phyloP scores from a whole-genome alignment of 2,329 filamentous ascomycete species.

The Ophiostoma novo-ulmi region DNA sequence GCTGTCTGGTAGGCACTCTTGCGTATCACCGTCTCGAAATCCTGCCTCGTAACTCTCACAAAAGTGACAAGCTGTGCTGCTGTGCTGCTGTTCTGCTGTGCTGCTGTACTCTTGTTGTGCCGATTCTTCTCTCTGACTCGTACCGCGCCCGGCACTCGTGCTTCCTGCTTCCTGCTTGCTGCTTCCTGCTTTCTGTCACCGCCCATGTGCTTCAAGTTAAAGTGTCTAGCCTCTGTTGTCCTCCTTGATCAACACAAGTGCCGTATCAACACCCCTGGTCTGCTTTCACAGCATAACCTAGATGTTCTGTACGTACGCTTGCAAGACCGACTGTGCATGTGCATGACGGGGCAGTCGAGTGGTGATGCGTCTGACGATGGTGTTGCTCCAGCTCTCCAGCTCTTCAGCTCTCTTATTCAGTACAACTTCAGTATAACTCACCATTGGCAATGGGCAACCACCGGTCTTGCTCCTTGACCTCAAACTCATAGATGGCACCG shows the following conservation, averaged over 20 bases:
- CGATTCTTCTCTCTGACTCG: neutral
- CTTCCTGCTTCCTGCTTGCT: neutral
- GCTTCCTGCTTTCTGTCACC: neutral
- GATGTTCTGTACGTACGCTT: neutral
- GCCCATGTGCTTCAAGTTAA: neutral
- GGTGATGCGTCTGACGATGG: neutral
- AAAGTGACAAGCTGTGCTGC: constrained; percentile 4
- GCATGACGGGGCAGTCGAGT: neutral
- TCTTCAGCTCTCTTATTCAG: neutral
- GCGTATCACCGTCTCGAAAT: constrained; percentile 15
- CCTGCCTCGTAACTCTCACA: constrained; percentile 5
- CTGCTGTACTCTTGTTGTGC: constrained; percentile 2
- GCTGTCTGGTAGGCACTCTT: constrained; percentile 6
- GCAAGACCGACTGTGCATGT: neutral
- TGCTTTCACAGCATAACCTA: neutral
- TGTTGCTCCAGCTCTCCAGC: neutral
- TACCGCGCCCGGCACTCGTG: neutral
- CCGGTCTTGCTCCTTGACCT: constrained; percentile 98
- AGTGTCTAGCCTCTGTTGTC: neutral
- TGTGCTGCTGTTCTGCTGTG: neutral
- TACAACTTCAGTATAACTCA: constrained; percentile 52
- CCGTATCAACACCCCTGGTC: neutral
- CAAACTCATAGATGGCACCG: constrained; percentile 79
- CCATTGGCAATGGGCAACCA: constrained; percentile 99
- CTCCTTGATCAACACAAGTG: neutral